A percentile compares a stretch with the other conserved stretches of the same genome.
These are phyloP conservation scores for Flaveria robusta DNA, from an alignment of 129 eudicot genomes.

Conservation along the genomic window DNA sequence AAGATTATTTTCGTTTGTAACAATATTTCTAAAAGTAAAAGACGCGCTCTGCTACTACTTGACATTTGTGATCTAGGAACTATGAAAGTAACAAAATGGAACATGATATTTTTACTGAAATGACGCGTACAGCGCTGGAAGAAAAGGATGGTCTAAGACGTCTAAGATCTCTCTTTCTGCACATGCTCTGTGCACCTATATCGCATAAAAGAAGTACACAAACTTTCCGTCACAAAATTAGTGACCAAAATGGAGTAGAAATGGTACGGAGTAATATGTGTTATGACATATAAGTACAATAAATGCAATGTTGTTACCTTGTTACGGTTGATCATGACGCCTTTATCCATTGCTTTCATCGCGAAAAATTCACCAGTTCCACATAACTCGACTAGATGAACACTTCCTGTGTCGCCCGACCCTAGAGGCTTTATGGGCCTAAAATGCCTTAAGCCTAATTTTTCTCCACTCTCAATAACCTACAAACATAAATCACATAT, in stretches of 20 bases:
- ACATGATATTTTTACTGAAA: conserved; percentile 60
- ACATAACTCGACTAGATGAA: conserved; percentile 89
- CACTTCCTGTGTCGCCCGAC: conserved; percentile 98
- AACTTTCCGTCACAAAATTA: not conserved
- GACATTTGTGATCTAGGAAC: not conserved
- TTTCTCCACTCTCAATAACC: conserved; percentile 79
- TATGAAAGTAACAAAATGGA: not conserved
- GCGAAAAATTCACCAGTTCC: conserved; percentile 84
- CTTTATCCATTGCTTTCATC: conserved; percentile 99
- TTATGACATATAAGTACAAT: too few relatives aligned
- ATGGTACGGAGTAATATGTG: not conserved
- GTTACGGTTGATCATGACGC: conserved; percentile 92
- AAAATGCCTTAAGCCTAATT: conserved; percentile 81
- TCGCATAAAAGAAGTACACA: not conserved
- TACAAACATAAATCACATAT: conserved; percentile 29
- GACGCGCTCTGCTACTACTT: not conserved
- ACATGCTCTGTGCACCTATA: conserved; percentile 97
- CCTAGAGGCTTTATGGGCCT: conserved; percentile 91
- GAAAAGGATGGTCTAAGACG: conserved; percentile 95
- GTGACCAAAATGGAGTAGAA: not conserved
- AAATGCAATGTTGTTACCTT: conserved; percentile 50
- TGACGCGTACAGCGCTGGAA: conserved; percentile 97
- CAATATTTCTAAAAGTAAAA: conserved; percentile 3
- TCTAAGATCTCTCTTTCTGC: conserved; percentile 99
- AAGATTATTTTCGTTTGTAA: conserved; percentile 12